Base-by-base conservation (phyloP, 768 basidiomycete genomes). In the Russula brevipes region DNA sequence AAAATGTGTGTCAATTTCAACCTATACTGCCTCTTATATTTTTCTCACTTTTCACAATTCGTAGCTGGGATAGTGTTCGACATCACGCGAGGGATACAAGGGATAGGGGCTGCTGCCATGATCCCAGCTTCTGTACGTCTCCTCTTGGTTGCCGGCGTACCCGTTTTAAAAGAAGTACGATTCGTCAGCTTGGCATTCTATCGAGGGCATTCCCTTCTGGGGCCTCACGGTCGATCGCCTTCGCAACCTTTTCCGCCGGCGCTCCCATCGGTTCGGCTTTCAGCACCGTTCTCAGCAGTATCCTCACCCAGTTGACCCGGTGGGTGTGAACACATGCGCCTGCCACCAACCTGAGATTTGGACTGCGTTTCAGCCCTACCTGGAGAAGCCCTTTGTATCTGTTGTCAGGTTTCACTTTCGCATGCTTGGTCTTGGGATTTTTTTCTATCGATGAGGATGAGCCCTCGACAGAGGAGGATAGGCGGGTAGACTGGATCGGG, bases 171-270 rank as follows among this genome's bases (percentile, higher is more conserved):
- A 36, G 33, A 30, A 1, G n/a, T 54, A 17, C 47, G 24, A 16
- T 14, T 30, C 30, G 17, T 2, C 64, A 91, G 85, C 71, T 94
- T 1, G 93, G 94, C 0, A 94, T 91, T 61, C 79, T 96, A 39
- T 93, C 94, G 0, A 81, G 87, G 52, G 77, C 85, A 0, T 96
- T 95, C 72, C 86, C 88, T 4, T 79, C 81, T 0, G 86, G 87
- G 0, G 76, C 77, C 12, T 79, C 85, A 0, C 82, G 94, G 10
- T 84, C 89, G 1, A 73, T 84, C 0, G 94, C 91, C 0, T 96
- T 95, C 65, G 83, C 94, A 0, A 85, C 87, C 0, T 95, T 94
- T 66, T 80, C 87, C 0, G 90, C 91, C 0, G 94, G 94, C 33
- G 90, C 88, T 0, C 92, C 94, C 0, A 70, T 94, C 5, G 94